Evolutionary conservation across 495 filamentous ascomycete species (phyloP), one percentile per base, ranked within the genome.

Genomic region (Pseudoneurospora amorphoporcata): DNA sequence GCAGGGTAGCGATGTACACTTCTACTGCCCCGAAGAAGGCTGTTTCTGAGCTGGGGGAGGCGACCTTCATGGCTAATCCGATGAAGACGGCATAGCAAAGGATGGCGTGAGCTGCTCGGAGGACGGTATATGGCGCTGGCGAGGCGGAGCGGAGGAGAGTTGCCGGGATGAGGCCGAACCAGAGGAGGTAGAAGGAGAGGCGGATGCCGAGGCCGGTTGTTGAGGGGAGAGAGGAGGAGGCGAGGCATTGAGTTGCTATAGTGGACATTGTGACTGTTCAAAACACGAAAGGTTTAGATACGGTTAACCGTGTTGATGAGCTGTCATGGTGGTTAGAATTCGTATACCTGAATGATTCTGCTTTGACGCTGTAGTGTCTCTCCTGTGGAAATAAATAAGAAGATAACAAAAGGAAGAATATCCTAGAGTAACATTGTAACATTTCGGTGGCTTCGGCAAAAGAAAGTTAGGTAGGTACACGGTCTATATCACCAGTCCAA

Each of bases 1-100:
- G 79, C 2, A 84, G 69, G 2, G 82, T 77, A 9, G 79, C 75
- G 68, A 83, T 75, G 61, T 84, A 84, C 10, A 79, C 73, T 61
- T 81, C 79, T 41, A 69, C 74, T 3, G 75, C 72, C 6, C 40
- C 10, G 3, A 75, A 9, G 17, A 73, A 9, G 17, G 1, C 32
- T 29, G 8, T 37, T 42, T 17, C 29, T 12, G 75, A 69, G 0
- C 69, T 41, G 0, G 41, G 35, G 10, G 73, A 69, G 0, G 73
- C 53, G 8, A 41, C 23, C 0, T 68, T 72, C 29, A 77, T 70
- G 10, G 45, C 58, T 10, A 79, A 40, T 1, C 74, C 72, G n/a
- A 79, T 38, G 17, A 77, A 73, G 37, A 79, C 75, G 41, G 77
- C 77, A 38, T 32, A 72, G 4, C 74, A 73, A 3, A 77, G 72